Conservation (phyloP, 192 early-diverging fungal species). For the Backusella mclennaniae region DNA sequence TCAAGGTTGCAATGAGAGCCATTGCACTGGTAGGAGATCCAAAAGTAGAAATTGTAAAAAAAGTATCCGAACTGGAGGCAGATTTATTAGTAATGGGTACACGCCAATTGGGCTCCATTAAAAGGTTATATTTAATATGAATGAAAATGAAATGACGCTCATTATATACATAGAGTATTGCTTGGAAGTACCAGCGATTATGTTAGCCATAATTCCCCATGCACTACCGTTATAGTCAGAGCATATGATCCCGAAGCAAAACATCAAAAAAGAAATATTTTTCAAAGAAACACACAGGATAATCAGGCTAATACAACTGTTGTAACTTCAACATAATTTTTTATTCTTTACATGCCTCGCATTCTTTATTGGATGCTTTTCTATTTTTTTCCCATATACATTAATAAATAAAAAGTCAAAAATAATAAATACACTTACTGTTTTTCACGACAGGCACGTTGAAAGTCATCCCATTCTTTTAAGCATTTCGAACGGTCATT, state of each 20-base stretch:
- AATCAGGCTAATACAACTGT: neutral
- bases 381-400: neutral
- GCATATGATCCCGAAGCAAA: constrained; percentile 6
- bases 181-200: constrained; percentile 49
- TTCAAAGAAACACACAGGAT: neutral
- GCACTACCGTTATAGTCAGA: constrained; percentile 35
- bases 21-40: constrained; percentile 59
- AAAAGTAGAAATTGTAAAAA: constrained; percentile 55
- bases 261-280: constrained; percentile 1
- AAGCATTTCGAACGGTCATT: constrained; percentile 59
- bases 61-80: constrained; percentile 48
- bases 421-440: constrained; percentile 27
- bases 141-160: neutral
- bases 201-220: constrained; percentile 41
- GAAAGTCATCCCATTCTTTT: constrained; percentile 65
- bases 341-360: neutral
- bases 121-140: constrained; percentile 24
- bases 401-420: neutral
- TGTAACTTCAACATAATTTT: neutral
- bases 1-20: constrained; percentile 36
- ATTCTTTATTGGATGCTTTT: constrained; percentile 4
- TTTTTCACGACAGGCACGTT: constrained; percentile 49
- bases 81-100: constrained; percentile 58
- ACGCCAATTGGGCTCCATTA: constrained; percentile 53
- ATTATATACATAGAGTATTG: constrained; percentile 25